Percentiles rank a stretch among this genome's conserved stretches.
These are phyloP conservation scores for Tolypocladium tropicale DNA, from an alignment of 2,329 filamentous ascomycete genomes.

Conservation along the genomic window DNA sequence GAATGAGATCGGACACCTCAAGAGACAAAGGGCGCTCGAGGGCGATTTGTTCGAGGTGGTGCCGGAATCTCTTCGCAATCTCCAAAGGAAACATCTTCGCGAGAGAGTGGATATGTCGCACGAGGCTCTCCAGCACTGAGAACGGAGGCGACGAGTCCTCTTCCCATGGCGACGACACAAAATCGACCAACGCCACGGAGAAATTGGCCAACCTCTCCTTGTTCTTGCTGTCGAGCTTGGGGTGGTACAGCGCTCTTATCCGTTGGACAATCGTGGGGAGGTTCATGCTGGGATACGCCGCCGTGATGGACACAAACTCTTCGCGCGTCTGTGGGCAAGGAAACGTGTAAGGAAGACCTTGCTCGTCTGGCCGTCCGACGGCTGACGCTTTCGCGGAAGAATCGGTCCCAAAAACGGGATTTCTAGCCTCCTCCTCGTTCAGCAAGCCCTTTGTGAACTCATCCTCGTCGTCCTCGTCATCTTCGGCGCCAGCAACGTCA, in stretches of 20 bases:
- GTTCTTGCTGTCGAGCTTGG: conserved; percentile 74
- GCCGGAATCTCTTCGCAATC: conserved; percentile 67
- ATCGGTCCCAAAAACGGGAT: conserved; percentile 38
- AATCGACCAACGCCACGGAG: conserved; percentile 54
- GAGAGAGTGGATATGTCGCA: conserved; percentile 87
- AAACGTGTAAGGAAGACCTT: conserved; percentile 71
- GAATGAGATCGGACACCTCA: conserved; percentile 61
- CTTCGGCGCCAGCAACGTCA: conserved; percentile 26
- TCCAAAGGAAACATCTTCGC: conserved; percentile 75
- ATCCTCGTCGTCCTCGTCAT: conserved; percentile 42
- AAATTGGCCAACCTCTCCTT: conserved; percentile 71
- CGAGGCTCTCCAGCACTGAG: conserved; percentile 62
- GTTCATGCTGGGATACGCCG: conserved; percentile 50
- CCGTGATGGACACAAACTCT: conserved; percentile 60
- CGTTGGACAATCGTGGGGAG: conserved; percentile 75
- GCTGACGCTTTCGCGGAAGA: conserved; percentile 28
- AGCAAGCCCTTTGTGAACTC: conserved; percentile 65
- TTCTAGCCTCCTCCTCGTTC: conserved; percentile 44
- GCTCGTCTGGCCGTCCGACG: conserved; percentile 32
- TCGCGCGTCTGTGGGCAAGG: conserved; percentile 70
- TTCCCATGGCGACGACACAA: conserved; percentile 39
- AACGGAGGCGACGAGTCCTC: conserved; percentile 44
- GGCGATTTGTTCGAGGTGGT: conserved; percentile 53
- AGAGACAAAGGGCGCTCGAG: conserved; percentile 38
- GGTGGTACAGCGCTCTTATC: conserved; percentile 85